Evolutionary conservation across 495 filamentous ascomycete genomes (phyloP).

Genomic region (Parathielavia appendiculata): DNA sequence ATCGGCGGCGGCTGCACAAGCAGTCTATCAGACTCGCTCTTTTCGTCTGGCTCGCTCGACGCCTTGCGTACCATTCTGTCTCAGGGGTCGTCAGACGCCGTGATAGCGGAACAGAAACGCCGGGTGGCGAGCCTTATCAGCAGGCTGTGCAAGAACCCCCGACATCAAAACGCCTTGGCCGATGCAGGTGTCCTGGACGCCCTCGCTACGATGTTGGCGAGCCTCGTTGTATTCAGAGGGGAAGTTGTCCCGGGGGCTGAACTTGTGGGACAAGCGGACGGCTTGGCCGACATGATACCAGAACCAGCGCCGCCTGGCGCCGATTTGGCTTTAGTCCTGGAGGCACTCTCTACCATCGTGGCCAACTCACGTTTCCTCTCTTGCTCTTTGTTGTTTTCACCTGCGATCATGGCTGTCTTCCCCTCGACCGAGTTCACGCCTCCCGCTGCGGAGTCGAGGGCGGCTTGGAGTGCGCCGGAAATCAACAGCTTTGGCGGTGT

Average conservation of each 20-base stretch:
- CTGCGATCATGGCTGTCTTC: conserved; percentile 67
- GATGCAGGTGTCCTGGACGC: conserved; percentile 70
- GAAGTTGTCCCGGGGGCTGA: conserved; percentile 58
- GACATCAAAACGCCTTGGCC: conserved; percentile 64
- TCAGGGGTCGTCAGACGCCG: conserved; percentile 46
- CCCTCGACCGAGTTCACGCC: conserved; percentile 40
- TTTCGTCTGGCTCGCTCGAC: conserved; percentile 52
- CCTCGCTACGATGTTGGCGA: conserved; percentile 69
- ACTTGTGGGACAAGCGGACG: conserved; percentile 39
- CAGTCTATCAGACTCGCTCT: conserved; percentile 59
- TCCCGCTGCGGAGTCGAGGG: conserved; percentile 20
- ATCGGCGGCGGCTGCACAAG: conserved; percentile 25
- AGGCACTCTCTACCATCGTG: conserved; percentile 75
- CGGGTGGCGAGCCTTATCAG: conserved; percentile 59
- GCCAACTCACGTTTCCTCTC: conserved; percentile 72
- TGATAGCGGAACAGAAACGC: conserved; percentile 62
- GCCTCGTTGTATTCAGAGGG: conserved; percentile 63
- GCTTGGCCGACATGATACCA: conserved; percentile 43
- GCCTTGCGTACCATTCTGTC: conserved; percentile 60
- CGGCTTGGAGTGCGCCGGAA: conserved; percentile 38
- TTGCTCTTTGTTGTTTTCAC: conserved; percentile 71
- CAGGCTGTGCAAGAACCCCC: conserved; percentile 57
- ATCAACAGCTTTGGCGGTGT: conserved; percentile 24
- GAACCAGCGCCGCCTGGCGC: conserved; percentile 53
- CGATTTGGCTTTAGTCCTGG: conserved; percentile 67